Evolutionary conservation across 2,329 filamentous ascomycete genomes (phyloP), one percentile per base, ranked within the genome.

Genomic region (Colletotrichum cuscutae): DNA sequence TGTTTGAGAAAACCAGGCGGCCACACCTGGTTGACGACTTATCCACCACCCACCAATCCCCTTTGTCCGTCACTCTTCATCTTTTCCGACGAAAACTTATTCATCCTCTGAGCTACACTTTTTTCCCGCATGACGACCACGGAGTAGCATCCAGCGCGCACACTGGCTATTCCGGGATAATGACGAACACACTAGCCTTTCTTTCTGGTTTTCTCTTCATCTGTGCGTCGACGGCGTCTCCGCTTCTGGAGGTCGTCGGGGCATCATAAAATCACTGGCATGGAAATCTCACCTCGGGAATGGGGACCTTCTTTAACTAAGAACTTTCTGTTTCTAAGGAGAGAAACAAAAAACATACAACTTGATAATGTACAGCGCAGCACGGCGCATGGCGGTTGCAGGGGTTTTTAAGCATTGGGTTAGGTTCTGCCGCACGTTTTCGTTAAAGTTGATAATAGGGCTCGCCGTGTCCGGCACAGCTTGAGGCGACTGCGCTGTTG

Each of bases 371-470:
- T 81, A 79, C 78, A 81, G 81, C 81, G 80, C 82, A 81, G 79
- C 79, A 81, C 77, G 80, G 81, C 81, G 82, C 81, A 81, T 73
- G 78, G 78, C 78, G 81, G 80, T 78, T 76, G 81, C 77, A 76
- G 79, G 79, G 81, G 77, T 70, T 74, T 78, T 74, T 77, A 81
- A 81, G 80, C 81, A 82, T 83, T 82, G 80, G 80, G 79, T 82
- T 75, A 80, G 68, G 77, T 80, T 74, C 72, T 74, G 68, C 72
- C 64, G 68, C 65, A 74, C 65, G 72, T 72, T 75, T 68, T 68
- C 66, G 73, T 69, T 68, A 52, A 26, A 71, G 72, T 74, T 69
- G 72, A 75, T 75, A 75, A 75, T 75, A 74, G 62, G 37, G 67
- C 67, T 73, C 68, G 67, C 71, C 58, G 57, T 70, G 60, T 56